Evolutionary conservation across 108 stramenopile species (phyloP), one percentile per base, ranked within the genome.

Genomic region (Parmales sp.): DNA sequence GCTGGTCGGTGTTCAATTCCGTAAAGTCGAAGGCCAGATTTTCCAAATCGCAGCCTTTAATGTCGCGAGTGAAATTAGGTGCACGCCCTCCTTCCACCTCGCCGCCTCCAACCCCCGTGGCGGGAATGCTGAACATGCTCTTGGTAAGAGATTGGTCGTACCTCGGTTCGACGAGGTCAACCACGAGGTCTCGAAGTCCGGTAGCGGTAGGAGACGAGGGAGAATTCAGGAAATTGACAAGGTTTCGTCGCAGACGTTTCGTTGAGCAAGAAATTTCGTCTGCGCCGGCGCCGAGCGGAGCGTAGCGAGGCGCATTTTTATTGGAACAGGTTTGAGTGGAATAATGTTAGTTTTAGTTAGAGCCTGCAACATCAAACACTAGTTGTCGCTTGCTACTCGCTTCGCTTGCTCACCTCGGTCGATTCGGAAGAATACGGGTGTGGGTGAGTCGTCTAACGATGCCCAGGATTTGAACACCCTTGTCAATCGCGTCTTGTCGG

Each of bases 1-100:
- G 78, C 51, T 95, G 93, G 51, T 89, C 91, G 0, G 66, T 49
- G 69, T 95, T 95, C 0, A 91, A 16, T 11, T 36, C 50, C 11
- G 4, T 25, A 20, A 60, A 60, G 20, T 60, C 54, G 20, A 60
- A 28, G 29, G 11, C 13, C 31, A 60, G 36, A 2, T 68, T 36
- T 51, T 63, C 43, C n/a, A 65, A 28, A 23, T 65, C 64, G 64
- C 64, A 65, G 3, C 64, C 64, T 2, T 2, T 44, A 44, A 44
- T 16, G 11, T 44, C 16, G 43, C 16, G 43, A 44, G 16, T 9
- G 11, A 13, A 13, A 44, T 13, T 16, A 16, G 43, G 16, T 44
- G 11, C 90, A 39, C 26, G 29, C 28, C 51, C 72, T 22, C 89
- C 66, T 19, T 65, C 74, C 43, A n/a, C 20, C 51, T 78, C 18